These are phyloP conservation scores for Podaxis carcinomalis DNA, from an alignment of 768 basidiomycete species.

Conservation along the genomic window DNA sequence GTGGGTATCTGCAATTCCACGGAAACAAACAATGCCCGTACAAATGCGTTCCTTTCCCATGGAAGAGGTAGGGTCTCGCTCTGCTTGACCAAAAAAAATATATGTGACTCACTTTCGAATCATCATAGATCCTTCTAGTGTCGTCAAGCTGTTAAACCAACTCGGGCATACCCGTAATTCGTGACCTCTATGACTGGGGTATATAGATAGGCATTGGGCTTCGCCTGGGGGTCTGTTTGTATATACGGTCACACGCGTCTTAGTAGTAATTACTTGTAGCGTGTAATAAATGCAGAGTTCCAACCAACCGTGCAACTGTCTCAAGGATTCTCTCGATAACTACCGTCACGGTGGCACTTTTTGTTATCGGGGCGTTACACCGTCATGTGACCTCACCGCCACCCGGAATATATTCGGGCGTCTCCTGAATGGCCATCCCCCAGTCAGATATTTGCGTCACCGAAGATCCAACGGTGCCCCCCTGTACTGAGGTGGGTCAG, in stretches of 20 bases:
- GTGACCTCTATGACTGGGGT: too few relatives aligned
- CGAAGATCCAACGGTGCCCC: not conserved
- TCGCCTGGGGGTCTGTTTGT: too few relatives aligned
- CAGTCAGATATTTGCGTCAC: not conserved
- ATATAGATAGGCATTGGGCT: too few relatives aligned
- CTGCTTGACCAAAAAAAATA: not conserved
- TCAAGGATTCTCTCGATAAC: conserved; percentile 1
- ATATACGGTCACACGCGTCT: too few relatives aligned
- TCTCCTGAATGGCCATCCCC: not conserved
- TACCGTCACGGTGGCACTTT: not conserved
- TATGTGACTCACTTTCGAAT: not conserved
- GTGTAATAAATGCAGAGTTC: too few relatives aligned
- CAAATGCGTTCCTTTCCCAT: conserved; percentile 6
- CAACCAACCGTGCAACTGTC: not conserved
- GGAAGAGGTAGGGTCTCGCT: not conserved
- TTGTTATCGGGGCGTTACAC: not conserved
- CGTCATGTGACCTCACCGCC: not conserved
- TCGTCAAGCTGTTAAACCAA: not conserved
- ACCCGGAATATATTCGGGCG: not conserved
- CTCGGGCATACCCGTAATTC: not conserved
- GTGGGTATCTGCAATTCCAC: conserved; percentile 7
- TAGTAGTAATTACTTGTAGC: too few relatives aligned
- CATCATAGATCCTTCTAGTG: not conserved
- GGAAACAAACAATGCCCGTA: conserved; percentile 1
- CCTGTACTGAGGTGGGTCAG: not conserved